phyloP scores from a whole-genome alignment of 2,329 filamentous ascomycete species.

The Penicillium sp. region DNA sequence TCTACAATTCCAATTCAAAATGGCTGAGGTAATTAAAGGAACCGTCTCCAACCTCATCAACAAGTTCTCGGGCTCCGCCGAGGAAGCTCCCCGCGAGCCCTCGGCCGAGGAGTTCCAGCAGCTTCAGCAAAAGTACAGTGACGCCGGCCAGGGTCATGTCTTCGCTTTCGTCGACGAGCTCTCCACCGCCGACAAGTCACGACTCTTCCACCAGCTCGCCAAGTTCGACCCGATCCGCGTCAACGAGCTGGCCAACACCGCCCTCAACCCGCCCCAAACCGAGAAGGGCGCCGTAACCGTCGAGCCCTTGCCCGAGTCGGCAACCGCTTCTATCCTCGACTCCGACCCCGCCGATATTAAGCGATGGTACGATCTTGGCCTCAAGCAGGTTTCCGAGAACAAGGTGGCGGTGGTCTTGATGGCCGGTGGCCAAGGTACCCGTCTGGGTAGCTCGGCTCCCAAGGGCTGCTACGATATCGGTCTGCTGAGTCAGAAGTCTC shows the following conservation, averaged over 20 bases:
- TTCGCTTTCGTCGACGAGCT: constrained; percentile 85
- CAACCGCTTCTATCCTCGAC: constrained; percentile 86
- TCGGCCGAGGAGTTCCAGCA: constrained; percentile 61
- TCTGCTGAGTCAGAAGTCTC: constrained; percentile 82
- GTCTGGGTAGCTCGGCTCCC: constrained; percentile 86
- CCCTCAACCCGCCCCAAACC: constrained; percentile 67
- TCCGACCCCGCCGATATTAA: constrained; percentile 71
- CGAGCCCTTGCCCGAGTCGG: constrained; percentile 81
- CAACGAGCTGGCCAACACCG: constrained; percentile 77
- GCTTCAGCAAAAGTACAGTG: constrained; percentile 66
- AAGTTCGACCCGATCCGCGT: constrained; percentile 79
- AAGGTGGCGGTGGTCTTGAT: constrained; percentile 84
- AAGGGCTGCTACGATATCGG: constrained; percentile 98
- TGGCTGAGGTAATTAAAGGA: constrained; percentile 41
- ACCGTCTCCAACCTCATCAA: constrained; percentile 47
- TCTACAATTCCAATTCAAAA: constrained; percentile 17
- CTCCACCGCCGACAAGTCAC: constrained; percentile 63
- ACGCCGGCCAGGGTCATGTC: constrained; percentile 73
- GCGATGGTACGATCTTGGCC: constrained; percentile 71
- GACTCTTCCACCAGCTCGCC: constrained; percentile 74
- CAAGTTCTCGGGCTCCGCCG: constrained; percentile 42
- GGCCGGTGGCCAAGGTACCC: constrained; percentile 94
- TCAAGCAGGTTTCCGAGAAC: constrained; percentile 62
- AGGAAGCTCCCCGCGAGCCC: constrained; percentile 46
- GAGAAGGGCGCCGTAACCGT: constrained; percentile 53